Evolutionary conservation across 352 stramenopile genomes (phyloP).

Genomic region (Thraustotheca clavata): DNA sequence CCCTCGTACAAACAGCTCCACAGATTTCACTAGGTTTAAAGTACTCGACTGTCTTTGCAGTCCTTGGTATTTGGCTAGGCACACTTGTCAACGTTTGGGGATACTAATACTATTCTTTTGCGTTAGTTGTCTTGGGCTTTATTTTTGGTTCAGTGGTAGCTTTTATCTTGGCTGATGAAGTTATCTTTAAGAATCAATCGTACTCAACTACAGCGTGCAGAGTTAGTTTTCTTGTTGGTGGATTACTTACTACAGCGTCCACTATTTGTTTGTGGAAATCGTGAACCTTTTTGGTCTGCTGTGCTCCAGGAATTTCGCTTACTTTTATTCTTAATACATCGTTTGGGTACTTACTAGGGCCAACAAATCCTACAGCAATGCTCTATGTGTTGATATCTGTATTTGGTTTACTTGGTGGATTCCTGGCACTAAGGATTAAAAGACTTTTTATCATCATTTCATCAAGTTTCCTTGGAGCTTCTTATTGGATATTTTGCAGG

Average conservation of each 20-base stretch:
- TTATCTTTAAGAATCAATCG: slow-evolving; percentile 31
- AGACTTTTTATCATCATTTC: slow-evolving; percentile 40
- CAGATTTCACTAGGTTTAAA: no score
- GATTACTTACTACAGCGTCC: slow-evolving; percentile 35
- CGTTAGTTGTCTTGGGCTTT: slow-evolving; percentile 50
- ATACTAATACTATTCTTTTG: slow-evolving; percentile 48
- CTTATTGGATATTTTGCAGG: slow-evolving; percentile 52
- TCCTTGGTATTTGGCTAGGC: slow-evolving; percentile 34
- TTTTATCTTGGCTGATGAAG: slow-evolving; percentile 33
- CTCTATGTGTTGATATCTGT: slow-evolving; percentile 39
- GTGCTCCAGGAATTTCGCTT: slow-evolving; percentile 39
- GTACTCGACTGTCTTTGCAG: slow-evolving; percentile 33
- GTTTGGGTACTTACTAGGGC: slow-evolving; percentile 42
- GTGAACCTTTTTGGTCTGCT: slow-evolving; percentile 48
- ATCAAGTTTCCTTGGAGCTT: slow-evolving; percentile 42
- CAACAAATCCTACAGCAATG: slow-evolving; percentile 32
- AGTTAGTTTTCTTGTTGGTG: slow-evolving; percentile 45
- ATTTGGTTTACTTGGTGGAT: slow-evolving; percentile 34
- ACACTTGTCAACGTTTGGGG: slow-evolving; percentile 37
- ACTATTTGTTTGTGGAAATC: slow-evolving; percentile 40
- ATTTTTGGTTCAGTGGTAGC: slow-evolving; percentile 37
- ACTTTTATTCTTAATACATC: slow-evolving; percentile 39
- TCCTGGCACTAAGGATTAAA: slow-evolving; percentile 41
- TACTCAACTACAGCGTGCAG: slow-evolving; percentile 49
- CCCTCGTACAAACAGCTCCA: no score